Percentiles rank a stretch among this genome's conserved stretches.
Conservation (phyloP, 305 asterid species). For the Fraxinus albicans region DNA sequence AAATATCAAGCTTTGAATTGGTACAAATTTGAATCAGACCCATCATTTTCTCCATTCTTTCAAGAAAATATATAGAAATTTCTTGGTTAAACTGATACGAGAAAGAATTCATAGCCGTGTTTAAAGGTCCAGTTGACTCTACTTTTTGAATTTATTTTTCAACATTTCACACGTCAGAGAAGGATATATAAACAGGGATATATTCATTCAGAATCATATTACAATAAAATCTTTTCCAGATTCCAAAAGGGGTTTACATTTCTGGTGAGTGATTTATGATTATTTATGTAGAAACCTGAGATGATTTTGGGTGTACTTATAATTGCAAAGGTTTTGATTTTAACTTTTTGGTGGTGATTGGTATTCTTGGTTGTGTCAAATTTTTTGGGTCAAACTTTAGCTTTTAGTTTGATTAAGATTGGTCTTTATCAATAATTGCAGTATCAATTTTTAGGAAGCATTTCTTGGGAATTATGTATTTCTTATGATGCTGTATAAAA, state of each 20-base stretch:
- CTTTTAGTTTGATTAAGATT: background rate
- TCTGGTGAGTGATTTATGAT: slow-evolving; percentile 37
- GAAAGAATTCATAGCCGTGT: slow-evolving; percentile 37
- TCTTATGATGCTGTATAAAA: background rate
- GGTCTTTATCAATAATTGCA: background rate
- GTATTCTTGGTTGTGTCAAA: background rate
- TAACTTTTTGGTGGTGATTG: background rate
- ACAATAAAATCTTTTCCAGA: background rate
- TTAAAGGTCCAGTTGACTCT: slow-evolving; percentile 31
- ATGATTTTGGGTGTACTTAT: background rate
- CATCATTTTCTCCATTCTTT: slow-evolving; percentile 42
- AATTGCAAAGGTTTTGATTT: background rate
- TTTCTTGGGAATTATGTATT: background rate
- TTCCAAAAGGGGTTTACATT: background rate
- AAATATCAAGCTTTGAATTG: slow-evolving; percentile 51
- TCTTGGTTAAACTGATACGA: slow-evolving; percentile 24
- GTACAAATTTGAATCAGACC: slow-evolving; percentile 37
- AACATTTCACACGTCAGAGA: background rate
- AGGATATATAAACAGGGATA: slow-evolving; percentile 24
- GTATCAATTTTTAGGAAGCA: background rate
- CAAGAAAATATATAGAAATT: slow-evolving; percentile 20
- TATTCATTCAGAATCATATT: background rate
- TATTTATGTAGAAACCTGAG: background rate
- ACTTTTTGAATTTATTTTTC: background rate
- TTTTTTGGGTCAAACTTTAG: background rate